Conservation (phyloP, 495 filamentous ascomycete species). For the Collariella sp. region DNA sequence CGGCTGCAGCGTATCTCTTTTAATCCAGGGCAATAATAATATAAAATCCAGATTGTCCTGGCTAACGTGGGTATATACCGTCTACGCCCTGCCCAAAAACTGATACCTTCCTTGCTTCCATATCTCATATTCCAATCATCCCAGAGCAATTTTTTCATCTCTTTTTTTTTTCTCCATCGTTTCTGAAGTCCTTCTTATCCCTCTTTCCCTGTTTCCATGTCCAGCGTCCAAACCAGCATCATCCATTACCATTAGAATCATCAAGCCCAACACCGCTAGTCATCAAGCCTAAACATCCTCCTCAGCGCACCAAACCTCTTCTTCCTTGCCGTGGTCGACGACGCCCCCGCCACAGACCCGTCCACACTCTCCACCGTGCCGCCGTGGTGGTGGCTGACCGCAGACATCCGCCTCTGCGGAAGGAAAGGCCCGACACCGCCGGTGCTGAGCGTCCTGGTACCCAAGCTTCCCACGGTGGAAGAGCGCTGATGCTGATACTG, state of each 20-base stretch:
- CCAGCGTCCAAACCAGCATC: too few species aligned
- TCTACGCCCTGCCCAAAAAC: too few species aligned
- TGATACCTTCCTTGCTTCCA: too few species aligned
- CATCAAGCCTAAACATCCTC: conserved; percentile 47
- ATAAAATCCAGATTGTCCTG: too few species aligned
- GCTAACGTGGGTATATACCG: too few species aligned
- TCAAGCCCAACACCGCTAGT: conserved; percentile 20
- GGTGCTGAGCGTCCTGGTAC: conserved; percentile 23
- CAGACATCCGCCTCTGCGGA: conserved; percentile 15
- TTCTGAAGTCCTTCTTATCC: too few species aligned
- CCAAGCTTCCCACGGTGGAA: conserved; percentile 24
- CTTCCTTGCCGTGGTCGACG: conserved; percentile 46
- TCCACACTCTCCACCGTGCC: conserved; percentile 7
- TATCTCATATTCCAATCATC: too few species aligned
- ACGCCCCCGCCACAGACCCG: conserved; percentile 15
- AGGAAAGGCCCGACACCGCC: background rate
- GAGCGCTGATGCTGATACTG: background rate
- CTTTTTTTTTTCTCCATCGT: too few species aligned
- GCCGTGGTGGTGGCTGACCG: background rate
- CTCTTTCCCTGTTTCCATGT: too few species aligned
- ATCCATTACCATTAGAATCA: background rate
- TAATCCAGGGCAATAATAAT: too few species aligned
- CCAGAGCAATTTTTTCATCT: too few species aligned
- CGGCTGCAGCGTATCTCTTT: too few species aligned
- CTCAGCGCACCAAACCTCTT: conserved; percentile 52